Conservation (phyloP, 2,329 filamentous ascomycete genomes). For the Tolypocladium inflatum region DNA sequence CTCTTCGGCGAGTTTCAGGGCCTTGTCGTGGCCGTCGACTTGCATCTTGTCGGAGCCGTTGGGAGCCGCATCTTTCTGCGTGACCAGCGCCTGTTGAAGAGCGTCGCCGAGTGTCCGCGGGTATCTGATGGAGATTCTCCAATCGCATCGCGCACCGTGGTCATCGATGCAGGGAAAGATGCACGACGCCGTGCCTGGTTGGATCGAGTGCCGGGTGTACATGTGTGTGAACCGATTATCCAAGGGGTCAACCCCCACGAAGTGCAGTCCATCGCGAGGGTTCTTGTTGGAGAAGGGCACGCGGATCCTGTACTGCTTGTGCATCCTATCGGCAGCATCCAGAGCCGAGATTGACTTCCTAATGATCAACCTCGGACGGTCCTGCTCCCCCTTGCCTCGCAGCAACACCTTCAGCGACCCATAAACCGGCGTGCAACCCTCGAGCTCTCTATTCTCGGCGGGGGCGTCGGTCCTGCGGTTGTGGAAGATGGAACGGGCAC, state of each 20-base stretch:
- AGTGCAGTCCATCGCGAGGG: conserved; percentile 81
- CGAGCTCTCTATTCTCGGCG: conserved; percentile 43
- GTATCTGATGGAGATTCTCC: conserved; percentile 81
- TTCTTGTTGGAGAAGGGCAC: conserved; percentile 71
- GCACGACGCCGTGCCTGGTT: conserved; percentile 70
- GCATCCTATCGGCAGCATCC: conserved; percentile 26
- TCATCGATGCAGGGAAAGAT: conserved; percentile 94
- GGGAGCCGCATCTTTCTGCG: conserved; percentile 24
- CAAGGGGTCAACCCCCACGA: conserved; percentile 72
- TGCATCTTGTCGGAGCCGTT: conserved; percentile 26
- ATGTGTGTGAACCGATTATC: conserved; percentile 83
- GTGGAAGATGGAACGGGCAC: conserved; percentile 44
- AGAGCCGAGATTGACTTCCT: conserved; percentile 28
- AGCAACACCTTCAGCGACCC: conserved; percentile 39
- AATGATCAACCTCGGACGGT: conserved; percentile 33
- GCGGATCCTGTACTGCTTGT: conserved; percentile 37
- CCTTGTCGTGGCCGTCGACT: conserved; percentile 29
- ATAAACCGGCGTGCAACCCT: conserved; percentile 47
- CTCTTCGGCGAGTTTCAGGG: conserved; percentile 52
- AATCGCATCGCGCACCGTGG: conserved; percentile 68
- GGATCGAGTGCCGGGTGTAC: conserved; percentile 74
- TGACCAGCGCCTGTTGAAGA: conserved; percentile 37
- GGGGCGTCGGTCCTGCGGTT: conserved; percentile 43
- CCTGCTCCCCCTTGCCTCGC: conserved; percentile 27
- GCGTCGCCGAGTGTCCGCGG: conserved; percentile 80